Percentiles rank a stretch among this genome's conserved stretches.
Conservation (phyloP, 2,329 filamentous ascomycete genomes). For the Uncinocarpus reesii region DNA sequence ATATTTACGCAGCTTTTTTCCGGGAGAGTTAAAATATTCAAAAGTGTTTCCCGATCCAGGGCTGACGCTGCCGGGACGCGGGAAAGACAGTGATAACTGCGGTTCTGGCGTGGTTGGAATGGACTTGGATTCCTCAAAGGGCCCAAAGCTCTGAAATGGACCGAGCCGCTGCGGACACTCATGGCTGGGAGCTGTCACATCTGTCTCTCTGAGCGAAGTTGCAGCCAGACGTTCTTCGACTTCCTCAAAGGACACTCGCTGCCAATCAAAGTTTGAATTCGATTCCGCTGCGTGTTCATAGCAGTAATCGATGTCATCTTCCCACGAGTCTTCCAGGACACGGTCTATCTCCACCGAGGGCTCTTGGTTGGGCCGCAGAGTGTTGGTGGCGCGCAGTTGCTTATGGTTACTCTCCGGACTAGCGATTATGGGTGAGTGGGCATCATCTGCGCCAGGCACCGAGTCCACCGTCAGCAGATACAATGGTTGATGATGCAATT, state of each 20-base stretch:
- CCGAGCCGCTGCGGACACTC: neutral
- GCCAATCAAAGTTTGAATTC: conserved; percentile 52
- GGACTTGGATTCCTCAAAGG: neutral
- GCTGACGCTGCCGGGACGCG: conserved; percentile 11
- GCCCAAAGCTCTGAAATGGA: neutral
- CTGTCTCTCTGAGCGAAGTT: conserved; percentile 7
- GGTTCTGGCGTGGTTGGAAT: conserved; percentile 8
- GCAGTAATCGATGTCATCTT: conserved; percentile 53
- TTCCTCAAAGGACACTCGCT: conserved; percentile 30
- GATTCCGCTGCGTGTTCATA: conserved; percentile 53
- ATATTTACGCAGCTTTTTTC: conserved; percentile 23
- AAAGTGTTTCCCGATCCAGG: neutral
- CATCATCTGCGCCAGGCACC: neutral
- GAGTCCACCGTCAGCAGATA: neutral
- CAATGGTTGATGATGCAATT: conserved; percentile 15
- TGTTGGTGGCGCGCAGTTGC: neutral
- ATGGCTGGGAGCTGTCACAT: neutral
- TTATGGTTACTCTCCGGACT: neutral
- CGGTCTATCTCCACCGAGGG: conserved; percentile 21
- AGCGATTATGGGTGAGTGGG: conserved; percentile 12
- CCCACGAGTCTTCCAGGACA: conserved; percentile 43
- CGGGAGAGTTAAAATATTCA: conserved; percentile 18
- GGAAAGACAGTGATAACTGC: conserved; percentile 7
- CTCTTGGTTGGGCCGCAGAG: neutral
- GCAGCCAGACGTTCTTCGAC: conserved; percentile 17